Percentiles rank a stretch among this genome's conserved stretches.
Evolutionary conservation across 129 eudicot species (phyloP).

Genomic region (sunflower (Helianthus annuus)): DNA sequence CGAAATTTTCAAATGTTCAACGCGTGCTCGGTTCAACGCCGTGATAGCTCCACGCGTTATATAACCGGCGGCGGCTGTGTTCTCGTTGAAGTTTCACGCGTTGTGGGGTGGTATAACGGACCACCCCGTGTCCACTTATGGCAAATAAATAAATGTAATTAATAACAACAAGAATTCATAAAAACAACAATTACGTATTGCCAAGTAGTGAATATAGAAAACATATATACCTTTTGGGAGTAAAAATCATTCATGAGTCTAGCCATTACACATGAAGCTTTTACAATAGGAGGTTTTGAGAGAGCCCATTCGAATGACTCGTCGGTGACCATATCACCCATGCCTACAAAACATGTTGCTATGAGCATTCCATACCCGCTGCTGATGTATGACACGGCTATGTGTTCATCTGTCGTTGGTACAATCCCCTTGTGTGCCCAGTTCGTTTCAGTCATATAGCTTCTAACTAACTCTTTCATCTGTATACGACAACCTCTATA

Average conservation of each 20-base stretch:
- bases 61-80: too few species aligned
- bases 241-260: conserved; percentile 37
- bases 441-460: conserved; percentile 19
- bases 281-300: conserved; percentile 7
- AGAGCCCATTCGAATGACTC: conserved; percentile 27
- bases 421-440: conserved; percentile 23
- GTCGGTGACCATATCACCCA: conserved; percentile 18
- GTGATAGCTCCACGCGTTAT: too few species aligned
- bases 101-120: too few species aligned
- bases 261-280: conserved; percentile 7
- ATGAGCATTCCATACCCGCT: neutral
- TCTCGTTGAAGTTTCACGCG: too few species aligned
- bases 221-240: conserved; percentile 18
- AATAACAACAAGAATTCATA: too few species aligned
- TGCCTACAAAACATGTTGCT: conserved; percentile 16
- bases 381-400: neutral
- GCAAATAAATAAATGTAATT: neutral
- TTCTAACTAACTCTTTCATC: conserved; percentile 13
- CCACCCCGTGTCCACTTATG: too few species aligned
- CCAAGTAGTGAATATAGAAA: neutral
- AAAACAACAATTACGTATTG: too few species aligned
- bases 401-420: conserved; percentile 28
- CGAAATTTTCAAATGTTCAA: too few species aligned
- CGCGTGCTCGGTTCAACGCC: too few species aligned
- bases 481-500: neutral